Base-by-base conservation (phyloP, 2,329 filamentous ascomycete species). In the Pochonia chlamydosporia region DNA sequence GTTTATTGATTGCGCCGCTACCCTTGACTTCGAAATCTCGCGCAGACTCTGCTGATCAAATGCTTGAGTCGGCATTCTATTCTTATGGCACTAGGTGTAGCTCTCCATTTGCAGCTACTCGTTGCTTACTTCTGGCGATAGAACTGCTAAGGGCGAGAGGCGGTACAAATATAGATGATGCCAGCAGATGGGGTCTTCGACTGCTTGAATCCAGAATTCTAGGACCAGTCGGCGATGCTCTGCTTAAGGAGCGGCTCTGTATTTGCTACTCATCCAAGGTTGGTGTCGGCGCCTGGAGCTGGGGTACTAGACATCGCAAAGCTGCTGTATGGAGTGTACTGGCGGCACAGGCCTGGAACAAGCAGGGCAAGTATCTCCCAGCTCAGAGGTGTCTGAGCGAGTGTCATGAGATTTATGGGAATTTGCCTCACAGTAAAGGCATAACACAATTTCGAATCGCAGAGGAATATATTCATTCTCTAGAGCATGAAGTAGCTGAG, bases 61-160 rank as follows among this genome's bases (percentile, higher is more conserved):
- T 93, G 78, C 77, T 99, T 11, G 92, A 97, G 59, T 87, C 88
- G 3, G 89, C 92, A 0, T 85, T 85, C 48, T 97, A 99, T 66
- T 96, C 90, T 0, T 99, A 97, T 63, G 81, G 89, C 43, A 92
- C 89, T 14, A 81, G 92, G 41, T 96, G 89, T 59, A 84, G 79
- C 40, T 81, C 85, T 23, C 81, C 88, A 0, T 92, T 90, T 59
- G 86, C 89, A 45, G 87, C 91, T 1, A 69, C 95, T 14, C 85
- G 95, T 10, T 87, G 84, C 52, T 73, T 96, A 8, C 71, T 85
- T 0, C 70, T 97, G 0, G 81, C 84, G 0, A 73, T 93, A 23
- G 95, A 99, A 63, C 79, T 99, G 1, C 73, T 97, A 3, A 84
- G 88, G 31, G 74, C 93, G 10, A 80, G 91, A 6, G 89, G 89